Evolutionary conservation across 116 monocot species (phyloP), one percentile per base, ranked within the genome.

Genomic region (Trichopus zeylanicus): DNA sequence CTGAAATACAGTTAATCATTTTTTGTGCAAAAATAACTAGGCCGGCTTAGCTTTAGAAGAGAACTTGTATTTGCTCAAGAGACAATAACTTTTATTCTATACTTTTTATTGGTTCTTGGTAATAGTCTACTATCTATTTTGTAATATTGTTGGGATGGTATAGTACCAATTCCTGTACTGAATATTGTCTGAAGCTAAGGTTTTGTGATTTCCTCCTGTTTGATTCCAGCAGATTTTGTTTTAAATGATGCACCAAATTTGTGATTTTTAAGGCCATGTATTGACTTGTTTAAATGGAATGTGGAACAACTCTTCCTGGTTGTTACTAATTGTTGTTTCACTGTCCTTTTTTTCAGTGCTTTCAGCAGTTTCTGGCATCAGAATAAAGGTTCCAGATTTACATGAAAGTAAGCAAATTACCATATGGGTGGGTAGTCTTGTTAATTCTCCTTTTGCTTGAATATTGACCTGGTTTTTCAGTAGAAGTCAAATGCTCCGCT

Each of bases 331-430:
- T n/a, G 13, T 3, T 42, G 4, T 15, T 42, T 18, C n/a, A 0
- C 42, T 42, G 18, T 18, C 1, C 19, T 56, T 66, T 42, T 42
- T 65, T 74, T 38, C 78, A 92, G 91, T 92, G 20, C 75, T 92
- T 21, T 74, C 91, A 39, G 91, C 91, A 27, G 87, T 87, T 46
- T 87, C 91, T 51, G 91, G 91, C 9, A 62, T 92, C 57, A 72
- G 53, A 68, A 66, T 81, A 25, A 92, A 87, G 59, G 63, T 62
- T 15, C 84, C 84, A 28, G 55, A 66, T 26, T 75, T 92, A 51
- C 75, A 84, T 71, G 77, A 89, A 64, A 78, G 88, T 88, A 61
- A 82, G 81, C 61, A 31, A n/a, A 51, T n/a, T 16, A 3, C 13
- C 8, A 2, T 42, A 42, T 9, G 3, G n/a, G n/a, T 42, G 3